Percentiles rank a stretch among this genome's conserved stretches.
These are phyloP conservation scores for Zarea fungicola DNA, from an alignment of 2,329 filamentous ascomycete species.

Conservation along the genomic window DNA sequence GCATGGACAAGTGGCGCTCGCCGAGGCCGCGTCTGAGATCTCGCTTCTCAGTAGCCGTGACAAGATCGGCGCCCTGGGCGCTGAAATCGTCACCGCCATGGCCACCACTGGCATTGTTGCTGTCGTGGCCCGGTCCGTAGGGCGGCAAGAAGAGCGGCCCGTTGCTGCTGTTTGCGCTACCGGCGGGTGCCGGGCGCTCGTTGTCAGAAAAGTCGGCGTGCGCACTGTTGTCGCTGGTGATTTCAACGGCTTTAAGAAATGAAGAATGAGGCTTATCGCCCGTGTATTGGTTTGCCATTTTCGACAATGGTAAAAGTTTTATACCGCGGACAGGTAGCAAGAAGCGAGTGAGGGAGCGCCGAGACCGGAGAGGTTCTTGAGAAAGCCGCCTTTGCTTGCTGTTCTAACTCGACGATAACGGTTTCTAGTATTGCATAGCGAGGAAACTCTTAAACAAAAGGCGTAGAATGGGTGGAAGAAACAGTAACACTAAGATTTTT, in stretches of 20 bases:
- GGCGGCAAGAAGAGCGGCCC: not conserved
- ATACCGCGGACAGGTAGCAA: too few species aligned
- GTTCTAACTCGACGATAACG: not conserved
- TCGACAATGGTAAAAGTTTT: too few species aligned
- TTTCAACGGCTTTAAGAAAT: not conserved
- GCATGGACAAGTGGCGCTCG: conserved; percentile 53
- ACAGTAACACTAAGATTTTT: too few species aligned
- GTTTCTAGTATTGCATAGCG: too few species aligned
- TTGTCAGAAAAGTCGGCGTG: too few species aligned
- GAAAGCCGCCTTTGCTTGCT: too few species aligned
- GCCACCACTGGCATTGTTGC: not conserved
- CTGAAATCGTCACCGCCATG: not conserved
- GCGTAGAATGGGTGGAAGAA: too few species aligned
- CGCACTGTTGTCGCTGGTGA: not conserved
- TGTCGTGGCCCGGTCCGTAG: not conserved
- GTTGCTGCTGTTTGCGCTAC: not conserved
- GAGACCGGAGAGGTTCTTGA: too few species aligned
- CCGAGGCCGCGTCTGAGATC: conserved; percentile 43
- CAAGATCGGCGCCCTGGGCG: conserved; percentile 33
- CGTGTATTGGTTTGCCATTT: not conserved
- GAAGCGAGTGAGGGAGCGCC: too few species aligned
- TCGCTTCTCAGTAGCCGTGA: conserved; percentile 43
- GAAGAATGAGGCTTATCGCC: not conserved
- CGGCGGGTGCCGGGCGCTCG: not conserved
- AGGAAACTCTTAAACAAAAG: too few species aligned